Conservation (phyloP, 2,329 filamentous ascomycete species). For the Fusarium euwallaceae region DNA sequence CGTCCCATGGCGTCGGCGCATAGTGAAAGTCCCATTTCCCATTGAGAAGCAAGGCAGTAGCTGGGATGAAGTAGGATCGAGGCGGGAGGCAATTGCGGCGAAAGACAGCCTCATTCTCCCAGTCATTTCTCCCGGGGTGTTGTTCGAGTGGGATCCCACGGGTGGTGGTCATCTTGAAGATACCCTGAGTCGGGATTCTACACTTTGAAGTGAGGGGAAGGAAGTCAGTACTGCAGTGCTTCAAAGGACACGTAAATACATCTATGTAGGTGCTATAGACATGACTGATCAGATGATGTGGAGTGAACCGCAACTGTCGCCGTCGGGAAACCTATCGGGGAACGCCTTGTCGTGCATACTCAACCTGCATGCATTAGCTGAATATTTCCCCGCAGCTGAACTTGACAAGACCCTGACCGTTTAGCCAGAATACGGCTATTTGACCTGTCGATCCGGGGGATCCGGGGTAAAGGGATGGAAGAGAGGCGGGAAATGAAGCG, state of each 20-base stretch:
- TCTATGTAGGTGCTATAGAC: neutral
- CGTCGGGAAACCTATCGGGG: neutral
- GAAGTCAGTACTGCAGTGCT: neutral
- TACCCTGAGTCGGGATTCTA: neutral
- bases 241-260: neutral
- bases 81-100: neutral
- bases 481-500: neutral
- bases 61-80: neutral
- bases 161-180: neutral
- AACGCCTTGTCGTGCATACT: neutral
- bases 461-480: neutral
- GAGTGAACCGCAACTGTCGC: neutral
- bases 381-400: neutral
- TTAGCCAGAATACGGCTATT: neutral
- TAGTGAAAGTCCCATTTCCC: slow-evolving; percentile 4
- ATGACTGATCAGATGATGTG: neutral
- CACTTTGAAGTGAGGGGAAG: neutral
- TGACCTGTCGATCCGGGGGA: neutral
- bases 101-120: neutral
- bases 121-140: neutral
- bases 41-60: neutral
- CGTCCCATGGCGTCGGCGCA: neutral
- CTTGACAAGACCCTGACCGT: neutral
- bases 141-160: neutral
- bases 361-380: neutral